phyloP scores from a whole-genome alignment of 768 basidiomycete genomes.

The Cystobasidiopsis lactophilus region DNA sequence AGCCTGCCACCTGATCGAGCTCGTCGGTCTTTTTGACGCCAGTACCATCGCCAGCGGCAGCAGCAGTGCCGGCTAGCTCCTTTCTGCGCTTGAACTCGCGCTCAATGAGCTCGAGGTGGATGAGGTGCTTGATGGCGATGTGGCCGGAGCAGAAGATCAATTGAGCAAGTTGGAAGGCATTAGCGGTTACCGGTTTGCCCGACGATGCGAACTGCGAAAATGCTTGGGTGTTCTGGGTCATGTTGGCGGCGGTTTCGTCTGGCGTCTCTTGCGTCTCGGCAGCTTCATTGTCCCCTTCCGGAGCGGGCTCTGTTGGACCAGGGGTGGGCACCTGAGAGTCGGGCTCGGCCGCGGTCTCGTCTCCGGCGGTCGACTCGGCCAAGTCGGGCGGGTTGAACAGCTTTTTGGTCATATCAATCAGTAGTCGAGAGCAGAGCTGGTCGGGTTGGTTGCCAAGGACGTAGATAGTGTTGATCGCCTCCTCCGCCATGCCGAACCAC shows the following conservation, averaged over 20 bases:
- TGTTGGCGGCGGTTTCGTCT: constrained; percentile 6
- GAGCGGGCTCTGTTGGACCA: background rate
- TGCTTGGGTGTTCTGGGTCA: constrained; percentile 15
- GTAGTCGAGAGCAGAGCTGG: constrained; percentile 49
- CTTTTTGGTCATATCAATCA: constrained; percentile 53
- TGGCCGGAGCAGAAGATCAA: constrained; percentile 91
- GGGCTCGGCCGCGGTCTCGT: background rate
- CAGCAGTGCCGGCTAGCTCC: constrained; percentile 45
- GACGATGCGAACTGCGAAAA: constrained; percentile 22
- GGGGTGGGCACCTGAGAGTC: constrained; percentile 6
- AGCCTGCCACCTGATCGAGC: constrained; percentile 88
- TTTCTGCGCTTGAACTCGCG: constrained; percentile 91
- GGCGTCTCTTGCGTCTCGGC: constrained; percentile 29
- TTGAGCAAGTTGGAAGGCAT: constrained; percentile 73
- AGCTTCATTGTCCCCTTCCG: background rate
- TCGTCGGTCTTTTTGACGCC: constrained; percentile 44
- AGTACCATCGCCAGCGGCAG: constrained; percentile 7
- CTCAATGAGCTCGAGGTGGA: constrained; percentile 84
- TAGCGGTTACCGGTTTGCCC: constrained; percentile 27
- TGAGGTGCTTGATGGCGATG: constrained; percentile 91
- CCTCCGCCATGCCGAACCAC: constrained; percentile 94
- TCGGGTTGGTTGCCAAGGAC: constrained; percentile 86
- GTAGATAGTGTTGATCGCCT: constrained; percentile 89
- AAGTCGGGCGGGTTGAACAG: constrained; percentile 34
- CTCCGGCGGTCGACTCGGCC: background rate